Percentiles rank a stretch among this genome's conserved stretches.
phyloP scores from a whole-genome alignment of 768 basidiomycete species.

The Calocybe cyanea region DNA sequence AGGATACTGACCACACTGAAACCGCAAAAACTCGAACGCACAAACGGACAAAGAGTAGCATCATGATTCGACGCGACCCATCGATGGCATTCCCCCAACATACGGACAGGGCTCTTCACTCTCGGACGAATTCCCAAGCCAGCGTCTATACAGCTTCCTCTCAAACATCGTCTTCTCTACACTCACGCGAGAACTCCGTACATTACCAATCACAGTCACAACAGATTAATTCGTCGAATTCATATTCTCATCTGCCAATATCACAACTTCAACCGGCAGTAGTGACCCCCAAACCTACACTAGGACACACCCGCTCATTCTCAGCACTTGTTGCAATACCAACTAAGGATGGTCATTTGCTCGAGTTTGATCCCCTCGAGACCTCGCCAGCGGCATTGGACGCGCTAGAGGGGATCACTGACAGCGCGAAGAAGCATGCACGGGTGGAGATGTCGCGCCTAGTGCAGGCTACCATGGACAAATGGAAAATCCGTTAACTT shows the following conservation, averaged over 20 bases:
- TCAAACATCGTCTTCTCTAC: constrained; percentile 32
- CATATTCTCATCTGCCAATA: constrained; percentile 20
- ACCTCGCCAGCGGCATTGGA: constrained; percentile 72
- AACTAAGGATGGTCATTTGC: constrained; percentile 73
- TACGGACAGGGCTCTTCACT: constrained; percentile 28
- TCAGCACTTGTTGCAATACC: constrained; percentile 74
- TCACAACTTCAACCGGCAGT: constrained; percentile 24
- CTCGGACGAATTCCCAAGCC: constrained; percentile 51
- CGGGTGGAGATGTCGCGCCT: constrained; percentile 71
- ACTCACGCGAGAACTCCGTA: constrained; percentile 42
- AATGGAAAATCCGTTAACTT: constrained; percentile 62
- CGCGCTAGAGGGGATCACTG: constrained; percentile 71
- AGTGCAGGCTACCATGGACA: constrained; percentile 68
- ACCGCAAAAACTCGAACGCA: constrained; percentile 28
- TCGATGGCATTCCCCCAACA: constrained; percentile 32
- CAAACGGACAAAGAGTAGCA: constrained; percentile 54
- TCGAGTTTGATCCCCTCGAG: constrained; percentile 81
- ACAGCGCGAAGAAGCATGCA: constrained; percentile 81
- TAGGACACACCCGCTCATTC: constrained; percentile 31
- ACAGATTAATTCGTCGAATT: constrained; percentile 14
- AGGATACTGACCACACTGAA: constrained; percentile 22
- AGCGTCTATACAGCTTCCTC: constrained; percentile 38
- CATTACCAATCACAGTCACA: constrained; percentile 18
- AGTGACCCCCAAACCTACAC: constrained; percentile 32
- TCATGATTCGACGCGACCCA: constrained; percentile 59